Evolutionary conservation across 148 eudicot species (phyloP).

Genomic region (Rheum nobile): DNA sequence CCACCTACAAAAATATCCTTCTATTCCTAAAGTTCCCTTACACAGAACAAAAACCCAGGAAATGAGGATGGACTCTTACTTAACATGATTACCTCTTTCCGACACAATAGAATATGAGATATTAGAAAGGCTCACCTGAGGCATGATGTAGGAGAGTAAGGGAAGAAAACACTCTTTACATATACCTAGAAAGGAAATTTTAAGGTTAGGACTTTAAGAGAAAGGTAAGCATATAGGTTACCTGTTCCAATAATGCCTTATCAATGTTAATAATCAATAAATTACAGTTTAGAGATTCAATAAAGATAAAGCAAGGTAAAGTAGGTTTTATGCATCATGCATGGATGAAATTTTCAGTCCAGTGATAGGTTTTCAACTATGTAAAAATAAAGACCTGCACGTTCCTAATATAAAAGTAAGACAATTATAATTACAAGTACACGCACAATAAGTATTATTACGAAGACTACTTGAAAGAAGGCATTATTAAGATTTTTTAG

Average conservation of each 20-base stretch:
- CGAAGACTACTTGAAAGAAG: too few relatives aligned
- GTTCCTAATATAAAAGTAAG: too few relatives aligned
- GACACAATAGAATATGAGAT: background rate
- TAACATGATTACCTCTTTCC: background rate
- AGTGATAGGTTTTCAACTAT: too few relatives aligned
- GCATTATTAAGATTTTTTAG: too few relatives aligned
- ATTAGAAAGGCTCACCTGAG: slow-evolving; percentile 44
- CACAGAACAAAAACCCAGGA: background rate
- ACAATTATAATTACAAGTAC: too few relatives aligned
- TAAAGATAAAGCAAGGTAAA: background rate
- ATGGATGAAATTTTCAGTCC: too few relatives aligned
- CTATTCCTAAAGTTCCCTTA: background rate
- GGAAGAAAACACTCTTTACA: slow-evolving; percentile 67
- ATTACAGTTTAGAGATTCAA: background rate
- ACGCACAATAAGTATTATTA: too few relatives aligned
- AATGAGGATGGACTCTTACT: background rate
- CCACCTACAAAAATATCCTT: background rate
- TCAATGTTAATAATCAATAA: background rate
- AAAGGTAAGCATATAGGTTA: background rate
- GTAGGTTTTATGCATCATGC: background rate
- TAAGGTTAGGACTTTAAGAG: background rate
- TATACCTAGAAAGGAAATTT: slow-evolving; percentile 34
- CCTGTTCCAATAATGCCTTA: background rate
- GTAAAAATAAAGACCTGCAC: too few relatives aligned
- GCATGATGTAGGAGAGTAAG: slow-evolving; percentile 80